Conservation (phyloP, 345 rosid genomes). For the Populus davidiana region DNA sequence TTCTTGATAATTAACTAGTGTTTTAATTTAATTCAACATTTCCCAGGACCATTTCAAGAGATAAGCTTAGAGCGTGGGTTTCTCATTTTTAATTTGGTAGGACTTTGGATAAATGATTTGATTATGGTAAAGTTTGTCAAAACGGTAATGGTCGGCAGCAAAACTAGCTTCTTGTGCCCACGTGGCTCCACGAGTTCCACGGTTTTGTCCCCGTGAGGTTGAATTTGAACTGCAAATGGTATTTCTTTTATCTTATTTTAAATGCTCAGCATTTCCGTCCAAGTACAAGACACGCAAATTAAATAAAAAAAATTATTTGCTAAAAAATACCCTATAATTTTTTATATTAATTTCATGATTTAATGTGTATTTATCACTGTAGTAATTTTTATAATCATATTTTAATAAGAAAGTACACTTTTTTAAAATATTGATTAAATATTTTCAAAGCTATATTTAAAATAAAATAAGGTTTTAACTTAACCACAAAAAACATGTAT, state of each 20-base stretch:
- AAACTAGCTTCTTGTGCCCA: slow-evolving; percentile 22
- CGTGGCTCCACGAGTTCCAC: slow-evolving; percentile 26
- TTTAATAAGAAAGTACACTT: no score
- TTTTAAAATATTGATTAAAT: no score
- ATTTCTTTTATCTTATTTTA: background rate
- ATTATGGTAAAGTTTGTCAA: slow-evolving; percentile 14
- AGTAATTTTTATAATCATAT: no score
- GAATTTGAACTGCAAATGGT: background rate
- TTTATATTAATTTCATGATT: no score
- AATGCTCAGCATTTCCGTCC: slow-evolving; percentile 14
- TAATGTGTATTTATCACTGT: no score
- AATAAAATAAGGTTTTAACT: no score
- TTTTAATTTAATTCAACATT: background rate
- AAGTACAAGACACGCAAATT: background rate
- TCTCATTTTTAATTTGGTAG: background rate
- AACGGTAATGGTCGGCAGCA: slow-evolving; percentile 21
- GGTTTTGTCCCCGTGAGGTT: slow-evolving; percentile 3
- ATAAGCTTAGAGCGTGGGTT: background rate
- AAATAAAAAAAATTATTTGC: no score
- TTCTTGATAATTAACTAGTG: background rate
- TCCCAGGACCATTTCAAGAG: background rate
- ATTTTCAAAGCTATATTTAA: no score
- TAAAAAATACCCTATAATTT: no score
- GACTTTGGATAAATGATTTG: background rate
- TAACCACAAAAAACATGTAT: no score